Conservation (phyloP, 2,329 filamentous ascomycete genomes). For the Paracamarosporium sp. region DNA sequence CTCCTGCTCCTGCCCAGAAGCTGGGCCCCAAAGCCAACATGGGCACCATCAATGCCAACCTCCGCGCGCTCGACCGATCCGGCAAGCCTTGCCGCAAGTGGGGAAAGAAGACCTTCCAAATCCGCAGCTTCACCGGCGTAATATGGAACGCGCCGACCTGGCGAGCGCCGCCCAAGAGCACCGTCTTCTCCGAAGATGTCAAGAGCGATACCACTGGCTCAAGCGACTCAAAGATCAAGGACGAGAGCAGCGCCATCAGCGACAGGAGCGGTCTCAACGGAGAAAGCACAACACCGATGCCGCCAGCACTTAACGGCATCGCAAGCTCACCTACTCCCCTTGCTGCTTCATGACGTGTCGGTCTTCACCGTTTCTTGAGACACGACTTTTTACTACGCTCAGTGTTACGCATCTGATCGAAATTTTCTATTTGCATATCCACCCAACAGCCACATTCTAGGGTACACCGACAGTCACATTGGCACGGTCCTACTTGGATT, state of each 20-base stretch:
- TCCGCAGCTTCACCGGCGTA: slow-evolving; percentile 93
- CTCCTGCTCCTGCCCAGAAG: slow-evolving; percentile 69
- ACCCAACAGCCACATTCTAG: not conserved
- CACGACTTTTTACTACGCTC: not conserved
- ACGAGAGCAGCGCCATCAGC: slow-evolving; percentile 65
- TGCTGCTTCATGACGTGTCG: slow-evolving; percentile 23
- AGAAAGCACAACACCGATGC: slow-evolving; percentile 52
- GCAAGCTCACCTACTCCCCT: slow-evolving; percentile 61
- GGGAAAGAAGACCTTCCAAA: slow-evolving; percentile 78
- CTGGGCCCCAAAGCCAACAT: slow-evolving; percentile 96
- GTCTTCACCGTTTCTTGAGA: not conserved
- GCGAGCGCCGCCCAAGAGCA: slow-evolving; percentile 71
- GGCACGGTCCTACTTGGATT: slow-evolving; percentile 3
- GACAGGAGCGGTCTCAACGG: slow-evolving; percentile 66
- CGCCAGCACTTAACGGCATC: slow-evolving; percentile 49
- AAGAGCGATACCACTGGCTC: slow-evolving; percentile 63
- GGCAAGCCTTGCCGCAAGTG: slow-evolving; percentile 93
- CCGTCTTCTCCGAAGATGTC: slow-evolving; percentile 65
- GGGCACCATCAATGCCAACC: slow-evolving; percentile 94
- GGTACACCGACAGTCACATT: not conserved
- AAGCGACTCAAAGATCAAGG: slow-evolving; percentile 64
- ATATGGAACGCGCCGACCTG: slow-evolving; percentile 83
- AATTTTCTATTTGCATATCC: not conserved
- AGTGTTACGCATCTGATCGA: not conserved
- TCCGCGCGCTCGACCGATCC: slow-evolving; percentile 90